phyloP scores from a whole-genome alignment of 2,329 filamentous ascomycete species.

The Tolypocladium cylindrosporum region DNA sequence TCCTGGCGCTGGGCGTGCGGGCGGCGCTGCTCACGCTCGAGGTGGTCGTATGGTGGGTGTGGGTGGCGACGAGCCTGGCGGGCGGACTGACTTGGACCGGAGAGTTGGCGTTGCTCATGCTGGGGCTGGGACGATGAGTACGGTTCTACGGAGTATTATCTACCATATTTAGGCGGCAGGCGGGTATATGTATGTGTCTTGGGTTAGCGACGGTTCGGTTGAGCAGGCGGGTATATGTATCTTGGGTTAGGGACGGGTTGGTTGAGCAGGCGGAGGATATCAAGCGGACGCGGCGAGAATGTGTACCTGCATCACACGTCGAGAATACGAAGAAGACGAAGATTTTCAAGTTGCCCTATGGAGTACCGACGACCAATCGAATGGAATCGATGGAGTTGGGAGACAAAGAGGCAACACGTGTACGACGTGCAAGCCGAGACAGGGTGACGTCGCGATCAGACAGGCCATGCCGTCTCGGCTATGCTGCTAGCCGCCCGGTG shows the following conservation, averaged over 20 bases:
- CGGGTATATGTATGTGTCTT: neutral
- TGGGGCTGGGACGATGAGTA: constrained; percentile 7
- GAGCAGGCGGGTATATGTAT: neutral
- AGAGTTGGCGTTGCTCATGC: constrained; percentile 14
- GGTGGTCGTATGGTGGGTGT: constrained; percentile 20
- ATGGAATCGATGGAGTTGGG: neutral
- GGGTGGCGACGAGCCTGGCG: constrained; percentile 13
- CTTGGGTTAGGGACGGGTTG: neutral
- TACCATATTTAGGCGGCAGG: neutral
- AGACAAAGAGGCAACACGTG: neutral
- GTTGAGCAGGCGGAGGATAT: neutral
- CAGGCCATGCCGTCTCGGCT: neutral
- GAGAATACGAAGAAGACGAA: neutral
- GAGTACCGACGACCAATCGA: neutral
- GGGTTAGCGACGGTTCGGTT: neutral
- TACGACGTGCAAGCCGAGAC: neutral
- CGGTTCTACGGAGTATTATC: neutral
- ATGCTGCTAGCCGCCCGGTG: no score
- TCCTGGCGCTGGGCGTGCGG: constrained; percentile 13
- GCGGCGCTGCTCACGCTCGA: constrained; percentile 17
- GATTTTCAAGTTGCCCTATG: no score
- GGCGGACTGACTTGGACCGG: constrained; percentile 17
- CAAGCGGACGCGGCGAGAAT: neutral
- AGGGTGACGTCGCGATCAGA: neutral
- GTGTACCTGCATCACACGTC: neutral